A percentile compares a stretch with the other conserved stretches of the same genome.
phyloP scores from a whole-genome alignment of 768 basidiomycete species.

The Pleurotus citrinopileatus region DNA sequence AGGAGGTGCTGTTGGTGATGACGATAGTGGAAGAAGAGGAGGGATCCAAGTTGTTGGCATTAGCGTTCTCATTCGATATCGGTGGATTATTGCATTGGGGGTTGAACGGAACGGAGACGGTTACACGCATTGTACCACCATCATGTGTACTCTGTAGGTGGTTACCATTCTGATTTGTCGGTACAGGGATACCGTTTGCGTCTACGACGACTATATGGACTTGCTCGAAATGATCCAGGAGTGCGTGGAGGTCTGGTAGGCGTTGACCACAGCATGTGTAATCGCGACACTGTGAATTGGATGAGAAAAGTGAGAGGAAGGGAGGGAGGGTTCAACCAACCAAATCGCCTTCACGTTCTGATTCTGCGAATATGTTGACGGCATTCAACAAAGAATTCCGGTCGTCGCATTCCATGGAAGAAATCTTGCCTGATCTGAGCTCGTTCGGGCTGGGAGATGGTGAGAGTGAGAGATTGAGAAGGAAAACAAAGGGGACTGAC shows the following conservation, averaged over 20 bases:
- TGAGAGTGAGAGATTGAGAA: not conserved
- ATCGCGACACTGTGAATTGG: conserved; percentile 61
- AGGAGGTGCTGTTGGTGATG: not conserved
- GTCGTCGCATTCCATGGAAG: conserved; percentile 59
- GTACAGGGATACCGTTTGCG: conserved; percentile 35
- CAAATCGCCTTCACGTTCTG: conserved; percentile 68
- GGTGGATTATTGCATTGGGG: conserved; percentile 29
- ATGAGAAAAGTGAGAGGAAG: conserved; percentile 1
- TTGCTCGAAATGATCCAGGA: conserved; percentile 91
- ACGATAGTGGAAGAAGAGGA: not conserved
- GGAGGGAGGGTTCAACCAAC: conserved; percentile 34
- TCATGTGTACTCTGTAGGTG: not conserved
- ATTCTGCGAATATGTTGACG: conserved; percentile 43
- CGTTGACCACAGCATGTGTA: conserved; percentile 88
- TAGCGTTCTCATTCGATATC: conserved; percentile 24
- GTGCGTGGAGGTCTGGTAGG: conserved; percentile 50
- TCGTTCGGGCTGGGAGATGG: conserved; percentile 25
- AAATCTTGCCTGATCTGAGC: conserved; percentile 31
- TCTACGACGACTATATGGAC: conserved; percentile 78
- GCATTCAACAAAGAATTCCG: conserved; percentile 62
- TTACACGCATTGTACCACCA: conserved; percentile 19
- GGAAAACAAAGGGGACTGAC: conserved; percentile 39
- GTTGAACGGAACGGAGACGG: conserved; percentile 47
- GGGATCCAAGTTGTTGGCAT: conserved; percentile 18
- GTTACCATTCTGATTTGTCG: conserved; percentile 19